Conservation (phyloP, 2,329 filamentous ascomycete species). For the Talaromyces sp. region DNA sequence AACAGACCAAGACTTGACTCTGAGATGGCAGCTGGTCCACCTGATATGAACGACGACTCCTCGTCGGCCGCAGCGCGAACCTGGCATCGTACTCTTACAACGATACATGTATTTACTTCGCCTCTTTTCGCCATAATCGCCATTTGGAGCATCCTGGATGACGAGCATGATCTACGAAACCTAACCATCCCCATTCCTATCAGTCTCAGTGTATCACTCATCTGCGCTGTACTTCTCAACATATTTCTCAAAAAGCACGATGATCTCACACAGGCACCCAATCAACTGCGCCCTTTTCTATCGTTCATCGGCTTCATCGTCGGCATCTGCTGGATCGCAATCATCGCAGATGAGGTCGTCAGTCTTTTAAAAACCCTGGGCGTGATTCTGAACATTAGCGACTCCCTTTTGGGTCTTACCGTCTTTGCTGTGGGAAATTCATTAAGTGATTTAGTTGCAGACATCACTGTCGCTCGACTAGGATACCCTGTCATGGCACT, state of each 20-base stretch:
- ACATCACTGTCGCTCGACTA: slow-evolving; percentile 88
- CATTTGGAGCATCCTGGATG: slow-evolving; percentile 58
- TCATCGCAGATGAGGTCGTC: slow-evolving; percentile 92
- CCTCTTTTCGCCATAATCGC: slow-evolving; percentile 78
- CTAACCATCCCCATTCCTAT: slow-evolving; percentile 58
- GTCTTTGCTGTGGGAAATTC: slow-evolving; percentile 97
- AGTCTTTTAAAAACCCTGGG: slow-evolving; percentile 90
- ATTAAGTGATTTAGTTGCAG: slow-evolving; percentile 86
- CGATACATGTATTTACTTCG: slow-evolving; percentile 79
- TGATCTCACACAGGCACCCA: slow-evolving; percentile 57
- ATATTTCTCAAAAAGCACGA: slow-evolving; percentile 53
- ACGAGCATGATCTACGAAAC: slow-evolving; percentile 49
- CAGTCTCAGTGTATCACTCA: slow-evolving; percentile 65
- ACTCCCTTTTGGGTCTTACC: slow-evolving; percentile 90
- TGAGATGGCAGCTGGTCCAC: slow-evolving; percentile 33
- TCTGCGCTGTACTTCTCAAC: slow-evolving; percentile 64
- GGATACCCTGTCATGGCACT: slow-evolving; percentile 96
- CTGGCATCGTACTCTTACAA: slow-evolving; percentile 91
- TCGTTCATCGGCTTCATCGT: slow-evolving; percentile 90
- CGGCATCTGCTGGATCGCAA: slow-evolving; percentile 92
- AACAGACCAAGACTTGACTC: slow-evolving; percentile 36
- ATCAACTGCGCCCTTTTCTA: slow-evolving; percentile 70
- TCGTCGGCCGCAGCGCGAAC: slow-evolving; percentile 41
- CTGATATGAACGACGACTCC: slow-evolving; percentile 23
- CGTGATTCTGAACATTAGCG: slow-evolving; percentile 86